A percentile compares a stretch with the other conserved stretches of the same genome.
Conservation (phyloP, 2,329 filamentous ascomycete genomes). For the Fusarium guadeloupense region DNA sequence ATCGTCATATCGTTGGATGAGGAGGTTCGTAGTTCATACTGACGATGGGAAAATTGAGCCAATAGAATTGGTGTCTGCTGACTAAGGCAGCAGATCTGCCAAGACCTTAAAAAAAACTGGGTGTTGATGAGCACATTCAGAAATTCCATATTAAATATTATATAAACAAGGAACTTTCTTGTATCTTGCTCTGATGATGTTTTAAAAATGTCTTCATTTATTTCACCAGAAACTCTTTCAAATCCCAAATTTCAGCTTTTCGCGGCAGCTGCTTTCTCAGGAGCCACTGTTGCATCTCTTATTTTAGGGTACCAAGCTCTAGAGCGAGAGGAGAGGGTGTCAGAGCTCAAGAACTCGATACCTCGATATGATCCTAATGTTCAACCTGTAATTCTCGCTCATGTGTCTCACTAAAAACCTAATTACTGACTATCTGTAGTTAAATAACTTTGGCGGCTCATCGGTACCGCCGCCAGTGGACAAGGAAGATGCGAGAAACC, state of each 20-base stretch:
- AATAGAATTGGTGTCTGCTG: conserved; percentile 25
- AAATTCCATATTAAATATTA: background rate
- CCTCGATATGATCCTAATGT: conserved; percentile 48
- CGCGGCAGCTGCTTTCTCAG: conserved; percentile 74
- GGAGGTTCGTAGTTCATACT: conserved; percentile 12
- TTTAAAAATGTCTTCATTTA: conserved; percentile 54
- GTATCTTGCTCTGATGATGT: conserved; percentile 18
- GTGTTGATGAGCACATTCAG: conserved; percentile 2
- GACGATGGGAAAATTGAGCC: conserved; percentile 24
- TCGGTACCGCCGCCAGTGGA: conserved; percentile 56
- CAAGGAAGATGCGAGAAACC: conserved; percentile 69
- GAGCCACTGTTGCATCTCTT: conserved; percentile 66
- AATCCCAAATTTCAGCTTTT: conserved; percentile 69
- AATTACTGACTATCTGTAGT: conserved; percentile 51
- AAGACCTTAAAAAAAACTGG: conserved; percentile 14
- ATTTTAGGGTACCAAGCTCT: conserved; percentile 70
- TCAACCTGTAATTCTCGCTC: conserved; percentile 28
- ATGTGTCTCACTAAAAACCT: background rate
- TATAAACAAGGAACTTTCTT: background rate
- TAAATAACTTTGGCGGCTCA: conserved; percentile 69
- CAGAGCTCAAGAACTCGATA: conserved; percentile 69
- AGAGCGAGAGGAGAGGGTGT: conserved; percentile 63
- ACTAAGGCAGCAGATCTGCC: conserved; percentile 30
- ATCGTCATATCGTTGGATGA: conserved; percentile 7
- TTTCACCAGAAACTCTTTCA: conserved; percentile 53